Evolutionary conservation across 225 moss, liverwort and hornwort species (phyloP), one percentile per base, ranked within the genome.

Genomic region (Ulota crispa): DNA sequence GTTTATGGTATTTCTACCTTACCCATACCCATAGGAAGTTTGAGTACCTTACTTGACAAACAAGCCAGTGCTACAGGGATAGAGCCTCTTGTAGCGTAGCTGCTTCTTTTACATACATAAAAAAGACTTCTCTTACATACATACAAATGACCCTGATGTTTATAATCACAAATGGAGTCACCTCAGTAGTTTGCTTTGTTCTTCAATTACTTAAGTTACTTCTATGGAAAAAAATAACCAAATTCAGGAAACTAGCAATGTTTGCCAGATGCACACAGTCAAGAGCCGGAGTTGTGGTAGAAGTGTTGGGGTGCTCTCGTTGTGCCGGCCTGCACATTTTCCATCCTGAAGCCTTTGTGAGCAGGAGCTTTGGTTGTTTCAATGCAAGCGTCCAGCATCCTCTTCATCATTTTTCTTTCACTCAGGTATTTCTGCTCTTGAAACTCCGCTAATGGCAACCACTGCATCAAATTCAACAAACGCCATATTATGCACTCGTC

Each of bases 331-430:
- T 86, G 88, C 75, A 92, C 84, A 56, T 86, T 87, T 56, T 83
- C 78, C 5, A 23, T 41, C 50, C 12, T 69, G 42, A 92, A 86
- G 60, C 90, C 88, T 39, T 78, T 72, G 83, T 45, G 15, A 30
- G 3, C 24, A 37, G 70, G 70, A 27, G 62, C 23, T 23, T 72
- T 61, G 52, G 55, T 78, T 0, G 76, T 26, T 73, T 78, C 78
- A 8, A 90, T 83, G 85, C 86, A 86, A 0, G 39, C 88, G 7
- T 92, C 85, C 82, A 92, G 56, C 90, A 92, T 90, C 56, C 85
- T 88, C 34, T 83, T 82, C 57, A 92, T 32, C 88, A 90, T 73
- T 54, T 85, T 88, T 9, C 79, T 78, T 23, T 87, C 76, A 37
- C 79, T 73, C 42, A 90, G 45, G 60, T 86, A 88, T 7, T 69